Evolutionary conservation across 768 basidiomycete species (phyloP), one percentile per base, ranked within the genome.

Genomic region (Chalciporus sphaerocephalus): DNA sequence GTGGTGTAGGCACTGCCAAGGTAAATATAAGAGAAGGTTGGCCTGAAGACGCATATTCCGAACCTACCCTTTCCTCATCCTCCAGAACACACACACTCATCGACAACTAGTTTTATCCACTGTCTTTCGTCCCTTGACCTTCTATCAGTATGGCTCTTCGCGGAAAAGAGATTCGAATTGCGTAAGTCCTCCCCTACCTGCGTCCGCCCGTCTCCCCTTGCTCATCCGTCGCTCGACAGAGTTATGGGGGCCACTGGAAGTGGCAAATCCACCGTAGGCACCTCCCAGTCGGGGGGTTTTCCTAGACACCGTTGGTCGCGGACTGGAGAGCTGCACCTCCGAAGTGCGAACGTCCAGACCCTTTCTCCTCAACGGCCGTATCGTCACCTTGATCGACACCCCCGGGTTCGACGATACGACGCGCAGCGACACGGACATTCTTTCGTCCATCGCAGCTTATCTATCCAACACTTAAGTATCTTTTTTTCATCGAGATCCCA

Each of bases 381-480:
- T 52, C 41, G 60, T 81, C 42, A 73, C 67, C 11, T 59, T 83
- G 23, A 72, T 83, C 33, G 81, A 83, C 57, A 82, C 80, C 0
- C 80, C 80, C 13, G 80, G 80, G 5, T 82, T 81, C 56, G 79
- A 81, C 51, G 78, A 81, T 51, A 75, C 78, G 8, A 16, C 50
- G 11, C 69, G 66, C 35, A 75, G 70, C 48, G 78, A 80, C 47
- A 69, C 72, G 1, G 76, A 75, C 32, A 69, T 80, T 10, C 62
- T 80, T 28, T 70, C 66, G 22, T 71, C 74, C 67, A 78, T 79
- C 42, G 74, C 77, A 48, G 71, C 27, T 1, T 65, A 66, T 32
- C 57, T 65, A n/a, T 62, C 64, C 47, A 66, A 52, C 40, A 64
- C 61, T 64, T 66, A 42, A 47, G 63, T 41, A 15, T 39, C 13